Evolutionary conservation across 1,284 basidiomycete genomes (phyloP), one percentile per base, ranked within the genome.

Genomic region (Leccinum holopus): DNA sequence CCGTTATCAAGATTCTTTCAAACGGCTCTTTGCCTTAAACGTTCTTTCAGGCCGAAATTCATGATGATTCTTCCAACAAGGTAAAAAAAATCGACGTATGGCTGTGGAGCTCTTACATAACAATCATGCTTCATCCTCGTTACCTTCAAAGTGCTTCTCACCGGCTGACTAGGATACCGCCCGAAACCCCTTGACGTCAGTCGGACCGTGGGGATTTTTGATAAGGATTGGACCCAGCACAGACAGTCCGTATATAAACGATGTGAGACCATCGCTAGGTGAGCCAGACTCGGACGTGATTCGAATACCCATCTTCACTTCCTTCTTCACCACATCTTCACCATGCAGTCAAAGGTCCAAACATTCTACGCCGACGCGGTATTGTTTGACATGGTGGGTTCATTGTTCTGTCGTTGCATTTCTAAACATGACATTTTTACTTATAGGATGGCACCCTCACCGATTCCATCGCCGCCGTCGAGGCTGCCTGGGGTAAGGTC

Each of bases 401-500:
- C 11, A 11, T 25, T n/a, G 25, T 53, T 39, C 47, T 57, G 21
- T 25, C 37, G 12, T 41, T 16, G 28, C 21, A 32, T 54, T 35
- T 28, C 63, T 63, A 62, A 60, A 61, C 61, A 66, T 70, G 62
- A 70, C 70, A 67, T 18, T 54, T 52, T 30, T 52, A 28, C 11
- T 5, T 16, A n/a, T 7, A 88, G 87, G 87, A 88, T 70, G 87
- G 87, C 52, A 90, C 88, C 11, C 78, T 91, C 61, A 90, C 89
- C 59, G 87, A 91, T 72, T 90, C 87, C 32, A 91, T 91, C 70
- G 79, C 85, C 28, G 90, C 90, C 9, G 88, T 91, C 66, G 90
- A 92, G 74, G 87, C 88, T 6, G 90, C 90, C 7, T 92, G 90
- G 90, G 84, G 84, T 39, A 87, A 87, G 68, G 88, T 92, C 57